Evolutionary conservation across 1,284 basidiomycete species (phyloP), one percentile per base, ranked within the genome.

Genomic region (Ganoderma sinense): DNA sequence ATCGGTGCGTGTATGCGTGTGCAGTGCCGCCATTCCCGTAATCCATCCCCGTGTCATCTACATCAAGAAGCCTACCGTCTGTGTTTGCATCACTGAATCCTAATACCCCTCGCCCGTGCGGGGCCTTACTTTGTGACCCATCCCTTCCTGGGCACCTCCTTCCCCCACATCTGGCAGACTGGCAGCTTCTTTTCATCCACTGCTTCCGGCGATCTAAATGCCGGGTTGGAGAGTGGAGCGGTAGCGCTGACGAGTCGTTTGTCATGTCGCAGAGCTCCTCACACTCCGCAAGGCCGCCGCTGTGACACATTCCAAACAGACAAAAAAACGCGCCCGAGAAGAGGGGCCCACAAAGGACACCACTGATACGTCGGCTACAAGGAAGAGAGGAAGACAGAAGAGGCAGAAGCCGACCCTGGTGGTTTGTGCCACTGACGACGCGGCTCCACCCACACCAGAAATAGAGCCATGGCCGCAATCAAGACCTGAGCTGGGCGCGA

Each of bases 1-100:
- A 79, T 83, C 48, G 83, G 87, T 87, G 71, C 51, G 83, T 36
- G 36, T 67, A 87, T 87, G 71, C 51, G 83, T 36, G 36, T 67
- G 5, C 18, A 31, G 18, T 29, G 41, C 29, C 62, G 26, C 48
- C 26, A 56, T 16, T 8, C 20, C 41, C 61, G 40, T n/a, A 45
- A 31, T 4, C 23, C 14, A 20, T 56, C 13, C 31, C 43, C 45
- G 58, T 59, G 53, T 67, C 31, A 66, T 64, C 60, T 65, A 29
- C 66, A 59, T 68, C 64, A 64, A 69, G 62, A 36, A 36, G 55
- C 62, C 13, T 23, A 11, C 23, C 16, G 14, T 33, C 18, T 33
- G 53, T 41, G 39, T 61, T 18, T 18, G 33, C 23, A 26, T 58
- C 31, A 33, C 36, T 41, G 45, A 45, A 69, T 58, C 33, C 62